These are phyloP conservation scores for Raddia guianensis DNA, from an alignment of 176 grass and related monocot species.

Conservation along the genomic window DNA sequence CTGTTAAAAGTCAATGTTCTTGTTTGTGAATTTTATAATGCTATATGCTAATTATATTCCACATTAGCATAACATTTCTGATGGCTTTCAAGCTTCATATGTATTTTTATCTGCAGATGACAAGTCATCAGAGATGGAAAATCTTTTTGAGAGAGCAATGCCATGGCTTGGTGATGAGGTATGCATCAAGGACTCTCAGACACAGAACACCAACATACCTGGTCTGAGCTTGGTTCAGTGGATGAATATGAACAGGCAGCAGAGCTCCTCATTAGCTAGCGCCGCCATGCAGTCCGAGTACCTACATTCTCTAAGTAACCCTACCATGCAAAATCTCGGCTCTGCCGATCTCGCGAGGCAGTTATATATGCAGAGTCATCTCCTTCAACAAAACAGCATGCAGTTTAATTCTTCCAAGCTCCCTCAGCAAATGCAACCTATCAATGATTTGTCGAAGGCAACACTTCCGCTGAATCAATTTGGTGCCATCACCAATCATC, in stretches of 20 bases:
- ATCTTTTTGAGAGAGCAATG: conserved; percentile 91
- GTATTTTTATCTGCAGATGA: conserved; percentile 65
- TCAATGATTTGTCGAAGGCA: conserved; percentile 59
- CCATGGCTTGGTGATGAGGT: conserved; percentile 98
- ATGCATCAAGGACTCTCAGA: conserved; percentile 85
- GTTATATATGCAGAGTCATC: conserved; percentile 74
- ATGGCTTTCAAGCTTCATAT: conserved; percentile 17
- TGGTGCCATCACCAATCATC: conserved; percentile 49
- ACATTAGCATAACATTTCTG: not conserved
- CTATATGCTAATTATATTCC: conserved; percentile 5
- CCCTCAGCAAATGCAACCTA: conserved; percentile 71
- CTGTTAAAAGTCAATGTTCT: not conserved
- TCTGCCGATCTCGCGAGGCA: conserved; percentile 76
- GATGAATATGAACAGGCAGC: conserved; percentile 98
- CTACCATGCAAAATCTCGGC: conserved; percentile 76
- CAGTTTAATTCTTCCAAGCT: conserved; percentile 70
- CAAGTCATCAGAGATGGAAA: conserved; percentile 87
- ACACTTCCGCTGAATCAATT: conserved; percentile 59
- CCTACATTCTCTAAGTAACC: conserved; percentile 67
- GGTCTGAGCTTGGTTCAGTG: conserved; percentile 93
- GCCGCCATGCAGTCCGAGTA: conserved; percentile 68
- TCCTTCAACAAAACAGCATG: conserved; percentile 72
- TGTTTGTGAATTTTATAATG: conserved; percentile 2
- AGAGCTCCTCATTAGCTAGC: conserved; percentile 64
- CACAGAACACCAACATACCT: conserved; percentile 74